Evolutionary conservation across 306 rosid genomes (phyloP).

Genomic region (Luffa aegyptiaca): DNA sequence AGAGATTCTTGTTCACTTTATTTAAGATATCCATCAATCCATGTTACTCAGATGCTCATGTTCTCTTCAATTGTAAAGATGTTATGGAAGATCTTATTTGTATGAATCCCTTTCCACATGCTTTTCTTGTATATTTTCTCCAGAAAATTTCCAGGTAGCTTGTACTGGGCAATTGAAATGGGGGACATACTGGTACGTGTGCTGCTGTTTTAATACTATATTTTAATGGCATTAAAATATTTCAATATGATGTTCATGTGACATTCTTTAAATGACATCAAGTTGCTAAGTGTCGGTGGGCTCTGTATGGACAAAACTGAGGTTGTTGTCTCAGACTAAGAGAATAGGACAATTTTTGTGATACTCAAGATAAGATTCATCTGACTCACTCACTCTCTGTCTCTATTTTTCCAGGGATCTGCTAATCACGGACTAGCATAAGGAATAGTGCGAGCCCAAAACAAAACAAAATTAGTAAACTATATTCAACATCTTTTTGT

Average conservation of each 20-base stretch:
- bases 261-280: not conserved
- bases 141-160: not conserved
- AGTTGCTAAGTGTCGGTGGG: not conserved
- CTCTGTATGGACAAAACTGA: constrained; percentile 10
- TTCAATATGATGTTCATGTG: not conserved
- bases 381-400: not conserved
- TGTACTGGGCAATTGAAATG: not conserved
- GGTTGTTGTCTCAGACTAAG: not conserved
- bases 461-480: not conserved
- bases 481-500: not conserved
- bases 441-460: not conserved
- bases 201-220: not conserved
- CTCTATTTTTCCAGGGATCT: not conserved
- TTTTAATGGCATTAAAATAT: not conserved
- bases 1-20: not conserved
- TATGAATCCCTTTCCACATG: not conserved
- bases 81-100: not conserved
- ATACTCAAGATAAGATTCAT: not conserved
- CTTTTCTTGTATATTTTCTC: not conserved
- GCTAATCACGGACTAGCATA: constrained; percentile 4
- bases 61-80: not conserved
- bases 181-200: not conserved
- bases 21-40: not conserved
- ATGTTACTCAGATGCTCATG: not conserved
- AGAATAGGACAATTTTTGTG: not conserved